phyloP scores from a whole-genome alignment of 2,329 filamentous ascomycete genomes.

The Fusarium irregulare region DNA sequence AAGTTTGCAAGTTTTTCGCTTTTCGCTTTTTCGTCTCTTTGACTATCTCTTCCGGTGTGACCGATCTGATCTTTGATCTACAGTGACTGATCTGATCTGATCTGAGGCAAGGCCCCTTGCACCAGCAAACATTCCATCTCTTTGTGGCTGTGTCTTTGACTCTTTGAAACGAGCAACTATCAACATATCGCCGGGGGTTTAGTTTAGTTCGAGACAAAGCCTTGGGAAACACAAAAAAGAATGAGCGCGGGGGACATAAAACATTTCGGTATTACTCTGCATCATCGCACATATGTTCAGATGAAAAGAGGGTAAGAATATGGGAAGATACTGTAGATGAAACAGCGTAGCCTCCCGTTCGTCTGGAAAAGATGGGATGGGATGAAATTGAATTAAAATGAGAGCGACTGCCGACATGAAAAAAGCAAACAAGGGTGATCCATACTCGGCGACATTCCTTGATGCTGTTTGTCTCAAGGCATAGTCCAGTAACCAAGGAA shows the following conservation, averaged over 20 bases:
- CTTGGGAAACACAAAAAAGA: neutral
- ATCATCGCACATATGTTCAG: conserved; percentile 8
- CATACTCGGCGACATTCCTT: conserved; percentile 14
- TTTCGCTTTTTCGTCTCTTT: neutral
- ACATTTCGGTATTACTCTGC: neutral
- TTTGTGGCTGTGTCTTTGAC: conserved; percentile 12
- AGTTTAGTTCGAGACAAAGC: neutral
- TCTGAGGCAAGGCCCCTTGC: conserved; percentile 10
- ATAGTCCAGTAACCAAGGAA: neutral
- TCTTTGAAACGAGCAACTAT: conserved; percentile 3
- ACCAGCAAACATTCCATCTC: conserved; percentile 20
- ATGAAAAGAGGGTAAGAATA: neutral
- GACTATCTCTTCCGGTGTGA: neutral
- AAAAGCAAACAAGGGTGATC: conserved; percentile 1
- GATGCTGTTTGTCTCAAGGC: neutral
- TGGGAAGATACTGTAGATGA: conserved; percentile 24
- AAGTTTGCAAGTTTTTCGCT: conserved; percentile 8
- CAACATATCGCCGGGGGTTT: neutral
- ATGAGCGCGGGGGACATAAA: neutral
- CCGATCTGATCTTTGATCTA: conserved; percentile 28
- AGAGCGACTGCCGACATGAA: conserved; percentile 13
- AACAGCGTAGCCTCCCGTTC: conserved; percentile 22
- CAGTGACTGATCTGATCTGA: conserved; percentile 11
- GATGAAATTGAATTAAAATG: neutral
- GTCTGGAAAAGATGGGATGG: neutral